Percentiles rank a stretch among this genome's conserved stretches.
phyloP scores from a whole-genome alignment of 805 yeast genomes.

The Candida pini region DNA sequence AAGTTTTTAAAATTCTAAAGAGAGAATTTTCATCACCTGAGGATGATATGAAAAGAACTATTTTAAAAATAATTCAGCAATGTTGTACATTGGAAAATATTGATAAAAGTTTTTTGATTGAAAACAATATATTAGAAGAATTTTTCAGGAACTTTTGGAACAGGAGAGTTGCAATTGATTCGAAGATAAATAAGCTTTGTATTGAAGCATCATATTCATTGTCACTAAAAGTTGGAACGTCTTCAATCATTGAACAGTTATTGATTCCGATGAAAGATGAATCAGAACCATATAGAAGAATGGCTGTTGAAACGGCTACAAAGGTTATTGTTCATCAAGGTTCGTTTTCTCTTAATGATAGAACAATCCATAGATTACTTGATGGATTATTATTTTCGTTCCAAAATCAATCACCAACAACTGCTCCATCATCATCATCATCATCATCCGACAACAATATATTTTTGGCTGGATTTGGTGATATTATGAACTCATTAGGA shows the following conservation, averaged over 20 bases:
- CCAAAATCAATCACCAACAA: slow-evolving; percentile 66
- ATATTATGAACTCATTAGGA: slow-evolving; percentile 58
- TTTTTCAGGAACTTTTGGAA: slow-evolving; percentile 78
- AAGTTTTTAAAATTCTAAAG: slow-evolving; percentile 58
- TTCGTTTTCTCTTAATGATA: slow-evolving; percentile 53
- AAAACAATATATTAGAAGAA: slow-evolving; percentile 45
- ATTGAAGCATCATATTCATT: slow-evolving; percentile 66
- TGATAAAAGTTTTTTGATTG: slow-evolving; percentile 41
- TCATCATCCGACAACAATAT: slow-evolving; percentile 49
- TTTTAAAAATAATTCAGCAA: slow-evolving; percentile 60
- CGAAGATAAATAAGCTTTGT: slow-evolving; percentile 51
- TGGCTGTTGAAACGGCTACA: slow-evolving; percentile 71
- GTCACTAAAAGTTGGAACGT: slow-evolving; percentile 62
- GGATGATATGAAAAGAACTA: slow-evolving; percentile 77
- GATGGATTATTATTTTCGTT: slow-evolving; percentile 80
- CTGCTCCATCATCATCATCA: too few species aligned
- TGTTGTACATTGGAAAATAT: slow-evolving; percentile 60
- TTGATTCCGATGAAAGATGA: slow-evolving; percentile 67
- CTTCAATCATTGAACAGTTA: slow-evolving; percentile 52
- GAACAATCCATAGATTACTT: slow-evolving; percentile 56
- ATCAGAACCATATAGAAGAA: slow-evolving; percentile 69
- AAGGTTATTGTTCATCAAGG: slow-evolving; percentile 48
- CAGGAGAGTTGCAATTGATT: slow-evolving; percentile 70
- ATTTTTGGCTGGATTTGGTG: slow-evolving; percentile 58
- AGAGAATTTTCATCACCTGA: slow-evolving; percentile 79